Evolutionary conservation across 1,284 basidiomycete genomes (phyloP).

Genomic region (Ceratobasidium sp.): DNA sequence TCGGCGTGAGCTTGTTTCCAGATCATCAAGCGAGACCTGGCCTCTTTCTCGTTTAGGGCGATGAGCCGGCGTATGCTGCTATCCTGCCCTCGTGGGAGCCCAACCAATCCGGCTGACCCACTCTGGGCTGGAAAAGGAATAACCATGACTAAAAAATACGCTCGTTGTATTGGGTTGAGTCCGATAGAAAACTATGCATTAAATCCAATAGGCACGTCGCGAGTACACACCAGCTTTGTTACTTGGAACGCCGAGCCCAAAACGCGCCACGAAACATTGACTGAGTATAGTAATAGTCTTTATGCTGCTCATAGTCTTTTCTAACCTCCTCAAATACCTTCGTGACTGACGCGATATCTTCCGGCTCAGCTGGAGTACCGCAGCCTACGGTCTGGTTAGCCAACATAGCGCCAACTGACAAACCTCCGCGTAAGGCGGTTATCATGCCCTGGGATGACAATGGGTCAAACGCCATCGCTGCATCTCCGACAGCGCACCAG

Average conservation of each 20-base stretch:
- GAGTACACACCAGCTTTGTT: neutral
- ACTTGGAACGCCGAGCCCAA: neutral
- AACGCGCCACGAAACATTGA: conserved; percentile 8
- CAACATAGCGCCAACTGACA: conserved; percentile 11
- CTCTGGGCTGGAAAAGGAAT: too few relatives aligned
- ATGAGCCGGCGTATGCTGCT: too few relatives aligned
- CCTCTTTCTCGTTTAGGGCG: too few relatives aligned
- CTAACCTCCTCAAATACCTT: neutral
- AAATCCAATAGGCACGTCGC: too few relatives aligned
- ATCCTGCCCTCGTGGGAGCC: too few relatives aligned
- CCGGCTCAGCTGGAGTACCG: neutral
- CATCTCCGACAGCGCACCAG: conserved; percentile 52
- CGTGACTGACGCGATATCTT: neutral
- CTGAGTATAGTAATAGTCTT: conserved; percentile 15
- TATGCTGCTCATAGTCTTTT: conserved; percentile 26
- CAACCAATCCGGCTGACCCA: too few relatives aligned
- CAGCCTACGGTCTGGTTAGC: neutral
- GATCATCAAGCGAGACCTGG: too few relatives aligned
- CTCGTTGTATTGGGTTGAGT: too few relatives aligned
- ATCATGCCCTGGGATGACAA: conserved; percentile 53
- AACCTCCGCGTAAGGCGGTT: conserved; percentile 48
- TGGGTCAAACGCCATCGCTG: conserved; percentile 52
- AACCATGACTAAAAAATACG: too few relatives aligned
- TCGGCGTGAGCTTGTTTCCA: too few relatives aligned
- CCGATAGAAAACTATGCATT: too few relatives aligned